Conservation (phyloP, 1,284 basidiomycete species). For the Gymnopus androsaceus region DNA sequence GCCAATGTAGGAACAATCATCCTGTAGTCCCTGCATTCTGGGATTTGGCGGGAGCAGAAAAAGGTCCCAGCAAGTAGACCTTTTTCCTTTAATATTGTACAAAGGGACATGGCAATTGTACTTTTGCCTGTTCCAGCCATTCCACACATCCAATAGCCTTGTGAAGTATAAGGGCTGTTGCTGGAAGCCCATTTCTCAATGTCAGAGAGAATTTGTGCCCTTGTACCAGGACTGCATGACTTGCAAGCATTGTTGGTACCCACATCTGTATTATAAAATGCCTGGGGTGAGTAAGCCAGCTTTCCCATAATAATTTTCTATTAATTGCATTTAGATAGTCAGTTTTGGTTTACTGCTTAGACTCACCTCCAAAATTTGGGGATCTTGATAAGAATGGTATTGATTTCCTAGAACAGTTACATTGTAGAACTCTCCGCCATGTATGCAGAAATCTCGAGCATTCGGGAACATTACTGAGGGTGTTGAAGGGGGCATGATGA, state of each 20-base stretch:
- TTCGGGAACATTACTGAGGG: background rate
- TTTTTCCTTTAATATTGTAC: conserved; percentile 1
- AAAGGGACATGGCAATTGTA: conserved; percentile 5
- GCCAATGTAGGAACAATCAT: conserved; percentile 7
- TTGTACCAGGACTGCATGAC: background rate
- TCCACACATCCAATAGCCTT: conserved; percentile 7
- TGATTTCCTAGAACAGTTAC: background rate
- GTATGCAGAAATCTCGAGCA: background rate
- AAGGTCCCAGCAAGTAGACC: conserved; percentile 5
- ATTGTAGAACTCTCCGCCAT: background rate
- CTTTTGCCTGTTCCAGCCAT: conserved; percentile 13
- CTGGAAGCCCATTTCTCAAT: background rate
- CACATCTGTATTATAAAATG: conserved; percentile 3
- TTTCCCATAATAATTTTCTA: background rate
- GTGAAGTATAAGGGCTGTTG: background rate
- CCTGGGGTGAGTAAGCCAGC: background rate
- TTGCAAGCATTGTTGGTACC: background rate
- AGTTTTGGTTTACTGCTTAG: no score
- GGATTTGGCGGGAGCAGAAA: conserved; percentile 8
- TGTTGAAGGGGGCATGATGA: background rate
- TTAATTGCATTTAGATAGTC: background rate
- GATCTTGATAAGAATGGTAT: background rate
- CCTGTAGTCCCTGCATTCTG: background rate
- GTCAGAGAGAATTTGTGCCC: background rate
- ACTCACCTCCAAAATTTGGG: background rate